Percentiles rank a stretch among this genome's conserved stretches.
phyloP scores from a whole-genome alignment of 257 asterid species.

The Eustoma russellianum region DNA sequence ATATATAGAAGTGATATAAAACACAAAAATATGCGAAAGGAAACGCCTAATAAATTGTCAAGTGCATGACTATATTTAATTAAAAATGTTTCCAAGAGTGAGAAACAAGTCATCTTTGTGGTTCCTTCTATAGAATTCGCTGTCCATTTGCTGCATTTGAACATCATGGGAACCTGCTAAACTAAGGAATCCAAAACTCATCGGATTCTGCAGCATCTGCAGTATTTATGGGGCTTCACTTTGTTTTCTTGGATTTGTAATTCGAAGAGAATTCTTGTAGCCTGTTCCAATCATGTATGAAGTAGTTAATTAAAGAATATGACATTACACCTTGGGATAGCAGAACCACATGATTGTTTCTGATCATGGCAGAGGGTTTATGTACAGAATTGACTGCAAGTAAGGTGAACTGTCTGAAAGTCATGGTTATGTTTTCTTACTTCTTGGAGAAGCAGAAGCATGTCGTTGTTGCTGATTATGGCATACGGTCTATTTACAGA shows the following conservation, averaged over 20 bases:
- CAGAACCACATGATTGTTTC: too few species aligned
- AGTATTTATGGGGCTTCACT: slow-evolving; percentile 64
- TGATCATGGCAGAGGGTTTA: too few species aligned
- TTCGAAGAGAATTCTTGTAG: slow-evolving; percentile 24
- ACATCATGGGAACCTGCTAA: slow-evolving; percentile 29
- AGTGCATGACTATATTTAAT: too few species aligned
- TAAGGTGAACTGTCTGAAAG: too few species aligned
- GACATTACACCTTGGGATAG: too few species aligned
- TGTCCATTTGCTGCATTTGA: slow-evolving; percentile 35
- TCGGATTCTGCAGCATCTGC: slow-evolving; percentile 54
- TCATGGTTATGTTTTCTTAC: neutral
- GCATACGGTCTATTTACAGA: slow-evolving; percentile 4
- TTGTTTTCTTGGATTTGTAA: slow-evolving; percentile 30
- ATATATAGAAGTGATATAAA: too few species aligned
- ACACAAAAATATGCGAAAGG: too few species aligned
- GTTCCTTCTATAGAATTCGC: slow-evolving; percentile 47
- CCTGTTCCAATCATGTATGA: slow-evolving; percentile 21
- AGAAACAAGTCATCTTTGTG: slow-evolving; percentile 56
- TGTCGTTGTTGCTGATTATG: neutral
- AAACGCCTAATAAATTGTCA: too few species aligned
- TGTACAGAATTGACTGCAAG: too few species aligned
- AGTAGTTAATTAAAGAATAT: slow-evolving; percentile 5
- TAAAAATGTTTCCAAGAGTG: slow-evolving; percentile 19
- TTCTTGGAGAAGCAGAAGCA: neutral
- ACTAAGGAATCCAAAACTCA: slow-evolving; percentile 16